Evolutionary conservation across 2,329 filamentous ascomycete species (phyloP).

Genomic region (Clonostachys rosea): DNA sequence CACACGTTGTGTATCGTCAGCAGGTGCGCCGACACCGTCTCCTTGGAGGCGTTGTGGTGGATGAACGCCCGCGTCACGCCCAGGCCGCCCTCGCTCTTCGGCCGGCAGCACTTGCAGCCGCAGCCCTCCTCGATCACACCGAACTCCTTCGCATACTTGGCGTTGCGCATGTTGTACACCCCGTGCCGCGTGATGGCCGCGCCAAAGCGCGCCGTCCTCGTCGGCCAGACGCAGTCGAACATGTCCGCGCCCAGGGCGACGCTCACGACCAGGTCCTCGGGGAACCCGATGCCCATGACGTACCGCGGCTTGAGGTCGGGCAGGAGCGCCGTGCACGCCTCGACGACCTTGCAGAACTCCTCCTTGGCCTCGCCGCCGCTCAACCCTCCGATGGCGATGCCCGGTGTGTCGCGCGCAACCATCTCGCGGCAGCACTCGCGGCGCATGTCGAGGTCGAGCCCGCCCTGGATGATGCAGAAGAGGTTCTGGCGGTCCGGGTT

Average conservation of each 20-base stretch:
- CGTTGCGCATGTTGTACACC: constrained; percentile 79
- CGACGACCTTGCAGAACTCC: constrained; percentile 87
- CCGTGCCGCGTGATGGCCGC: constrained; percentile 83
- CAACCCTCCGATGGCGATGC: constrained; percentile 92
- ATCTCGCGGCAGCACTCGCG: constrained; percentile 80
- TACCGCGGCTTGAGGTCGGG: constrained; percentile 94
- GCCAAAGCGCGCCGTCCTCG: constrained; percentile 90
- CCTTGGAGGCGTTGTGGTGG: constrained; percentile 87
- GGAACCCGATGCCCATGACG: constrained; percentile 98
- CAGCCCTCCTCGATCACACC: constrained; percentile 79
- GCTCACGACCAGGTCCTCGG: constrained; percentile 90
- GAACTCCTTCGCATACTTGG: constrained; percentile 74
- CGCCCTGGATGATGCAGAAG: constrained; percentile 98
- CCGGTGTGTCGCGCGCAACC: constrained; percentile 86
- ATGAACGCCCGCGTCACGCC: constrained; percentile 86
- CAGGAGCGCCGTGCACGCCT: constrained; percentile 77
- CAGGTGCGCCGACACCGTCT: constrained; percentile 82
- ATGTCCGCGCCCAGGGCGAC: constrained; percentile 95
- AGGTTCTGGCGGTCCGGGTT: constrained; percentile 83
- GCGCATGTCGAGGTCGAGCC: constrained; percentile 82
- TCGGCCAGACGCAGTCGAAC: constrained; percentile 99
- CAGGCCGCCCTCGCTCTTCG: constrained; percentile 49
- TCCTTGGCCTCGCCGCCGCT: constrained; percentile 93
- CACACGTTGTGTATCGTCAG: constrained; percentile 95
- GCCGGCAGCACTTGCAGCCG: constrained; percentile 71